Evolutionary conservation across 2,329 filamentous ascomycete genomes (phyloP), one percentile per base, ranked within the genome.

Genomic region (Ophiocordyceps camponoti-leonardi): DNA sequence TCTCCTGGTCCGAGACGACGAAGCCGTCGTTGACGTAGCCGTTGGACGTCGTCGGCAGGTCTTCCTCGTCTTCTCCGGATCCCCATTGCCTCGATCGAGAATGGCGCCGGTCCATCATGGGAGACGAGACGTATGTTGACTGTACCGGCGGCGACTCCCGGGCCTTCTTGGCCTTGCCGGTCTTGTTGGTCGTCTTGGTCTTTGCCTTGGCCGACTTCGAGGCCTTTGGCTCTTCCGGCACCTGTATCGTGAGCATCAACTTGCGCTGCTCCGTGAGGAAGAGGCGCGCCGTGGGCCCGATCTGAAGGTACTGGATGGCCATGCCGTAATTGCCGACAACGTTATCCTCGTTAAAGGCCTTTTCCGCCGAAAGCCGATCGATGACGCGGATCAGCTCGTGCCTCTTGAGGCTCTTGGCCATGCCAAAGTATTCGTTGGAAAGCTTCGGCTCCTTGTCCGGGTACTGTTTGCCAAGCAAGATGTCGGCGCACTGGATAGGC

Each of bases 321-420:
- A 94, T 88, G 5, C 76, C 75, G 47, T 64, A 57, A n/a, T 54
- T 59, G 28, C 58, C 59, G 37, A 64, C 61, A 13, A 62, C 54
- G 56, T 86, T 84, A 31, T 80, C 66, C 61, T 95, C 86, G 14
- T 60, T 62, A 23, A 98, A 65, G 6, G 80, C 85, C 41, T 81
- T 80, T 55, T 93, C 83, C 6, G 74, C 74, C 8, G 85, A 66
- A 11, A 98, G 68, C 43, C 75, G 72, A 56, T 86, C 78, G 54
- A 95, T 86, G n/a, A 96, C 70, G 37, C 87, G 80, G 57, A 94
- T 83, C 13, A 87, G 72, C 55, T 93, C 85, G 33, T 80, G 77
- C 54, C 82, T 78, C 47, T 82, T 79, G 52, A 94, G 64, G 16
- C 75, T 67, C 49, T 73, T 77, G 14, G 83, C 87, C 40, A 73